Base-by-base conservation (phyloP, 805 yeast genomes). In the Tetrapisispora fleetii region DNA sequence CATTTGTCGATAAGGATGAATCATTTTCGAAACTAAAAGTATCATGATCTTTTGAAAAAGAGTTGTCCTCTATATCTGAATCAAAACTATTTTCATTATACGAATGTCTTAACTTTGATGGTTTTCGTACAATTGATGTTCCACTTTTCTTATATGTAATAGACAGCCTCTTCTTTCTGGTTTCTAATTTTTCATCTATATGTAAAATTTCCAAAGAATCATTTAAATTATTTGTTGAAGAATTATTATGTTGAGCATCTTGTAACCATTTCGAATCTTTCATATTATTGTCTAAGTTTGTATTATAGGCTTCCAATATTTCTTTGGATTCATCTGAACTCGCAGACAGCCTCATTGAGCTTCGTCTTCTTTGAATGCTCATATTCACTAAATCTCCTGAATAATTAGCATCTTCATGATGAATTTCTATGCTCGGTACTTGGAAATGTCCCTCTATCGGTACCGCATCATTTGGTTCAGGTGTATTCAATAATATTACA, bases 191-290 rank as follows among this genome's bases (percentile, higher is more conserved):
- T 14, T 38, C 35, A 3, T 45, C 48, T 9, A 39, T 11, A 39
- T 37, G 18, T 6, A 33, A 22, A 32, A 39, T 35, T 9, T 39
- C 35, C 3, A 39, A 24, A 19, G 40, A 9, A 8, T 37, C 32
- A 18, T 33, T 35, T 33, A 85, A 81, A 59, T 80, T 84, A 57
- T 85, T 87, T 58, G 86, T 95, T 2, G 98, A 98, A 24, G 95
- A 90, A 58, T 85, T 91, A 1, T 98, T 98, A 63, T 93, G 99
- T 37, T 88, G 74, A 53, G 79, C 80, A 1, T 98, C 99, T 0
- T 98, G 98, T 1, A 93, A 97, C 99, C 99, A 91, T 47, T 91
- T 69, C 32, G 85, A 67, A 49, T 77, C 69, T 44, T 76, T 75
- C 17, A 76, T 67, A 6, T 45, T 21, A 17, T 40, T 28, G n/a